phyloP scores from a whole-genome alignment of 306 rosid species.

The Aeschynomene evenia region DNA sequence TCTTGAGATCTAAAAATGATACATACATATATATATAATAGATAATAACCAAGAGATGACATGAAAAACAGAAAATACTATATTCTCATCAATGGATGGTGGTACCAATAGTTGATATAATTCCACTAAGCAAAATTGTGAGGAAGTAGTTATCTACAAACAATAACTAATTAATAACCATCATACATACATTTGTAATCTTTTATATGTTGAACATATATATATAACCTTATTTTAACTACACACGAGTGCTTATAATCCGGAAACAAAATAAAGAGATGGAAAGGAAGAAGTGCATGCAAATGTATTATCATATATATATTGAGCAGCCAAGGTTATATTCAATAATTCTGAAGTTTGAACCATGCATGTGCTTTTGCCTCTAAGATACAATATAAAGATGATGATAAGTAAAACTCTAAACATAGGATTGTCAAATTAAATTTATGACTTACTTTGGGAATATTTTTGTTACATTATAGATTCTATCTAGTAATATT shows the following conservation, averaged over 20 bases:
- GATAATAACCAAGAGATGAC: neutral
- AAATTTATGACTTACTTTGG: neutral
- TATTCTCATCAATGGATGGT: too few species aligned
- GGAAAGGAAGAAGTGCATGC: neutral
- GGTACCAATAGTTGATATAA: too few species aligned
- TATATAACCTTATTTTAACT: neutral
- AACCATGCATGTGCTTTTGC: neutral
- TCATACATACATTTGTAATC: neutral
- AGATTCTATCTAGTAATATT: neutral
- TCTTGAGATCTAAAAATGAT: neutral
- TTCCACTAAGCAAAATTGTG: neutral
- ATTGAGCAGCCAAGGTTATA: slow-evolving; percentile 8
- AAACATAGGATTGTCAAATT: neutral
- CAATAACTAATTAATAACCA: too few species aligned
- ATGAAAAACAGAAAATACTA: neutral
- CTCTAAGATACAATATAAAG: neutral
- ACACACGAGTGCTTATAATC: neutral
- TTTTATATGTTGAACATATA: neutral
- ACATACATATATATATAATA: neutral
- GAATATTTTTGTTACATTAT: neutral
- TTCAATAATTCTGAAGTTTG: too few species aligned
- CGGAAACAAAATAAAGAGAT: neutral
- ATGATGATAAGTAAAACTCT: neutral
- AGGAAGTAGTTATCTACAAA: neutral
- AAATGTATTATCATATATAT: neutral